Evolutionary conservation across 169 alveolate species (phyloP).

Genomic region (Nephromyces sp.): DNA sequence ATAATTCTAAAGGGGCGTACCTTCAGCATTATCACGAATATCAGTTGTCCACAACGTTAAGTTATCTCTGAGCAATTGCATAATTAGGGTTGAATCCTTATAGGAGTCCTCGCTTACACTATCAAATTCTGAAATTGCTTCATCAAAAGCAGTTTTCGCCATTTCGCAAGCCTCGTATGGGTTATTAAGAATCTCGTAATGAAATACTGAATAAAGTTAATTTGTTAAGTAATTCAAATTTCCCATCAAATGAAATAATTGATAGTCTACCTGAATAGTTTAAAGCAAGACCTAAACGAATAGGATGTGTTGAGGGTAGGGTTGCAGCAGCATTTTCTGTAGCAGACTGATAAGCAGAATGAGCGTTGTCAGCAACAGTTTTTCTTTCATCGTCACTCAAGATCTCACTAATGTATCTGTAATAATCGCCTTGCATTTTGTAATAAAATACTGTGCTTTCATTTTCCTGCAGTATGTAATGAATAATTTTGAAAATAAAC

Average conservation of each 20-base stretch:
- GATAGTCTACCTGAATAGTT: conserved; percentile 73
- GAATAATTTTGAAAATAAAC: background rate
- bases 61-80: conserved; percentile 86
- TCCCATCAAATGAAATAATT: background rate
- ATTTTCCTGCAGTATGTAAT: conserved; percentile 9
- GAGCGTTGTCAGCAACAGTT: conserved; percentile 90
- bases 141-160: conserved; percentile 92
- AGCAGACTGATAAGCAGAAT: conserved; percentile 92
- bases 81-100: conserved; percentile 82
- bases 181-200: conserved; percentile 92
- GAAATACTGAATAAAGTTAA: conserved; percentile 65
- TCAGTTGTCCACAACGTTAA: conserved; percentile 86
- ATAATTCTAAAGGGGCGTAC: no score
- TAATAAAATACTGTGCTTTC: conserved; percentile 92
- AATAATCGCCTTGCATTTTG: conserved; percentile 99
- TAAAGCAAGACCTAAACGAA: conserved; percentile 92
- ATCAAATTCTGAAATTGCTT: conserved; percentile 88
- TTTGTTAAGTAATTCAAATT: background rate
- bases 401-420: conserved; percentile 90
- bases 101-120: conserved; percentile 84
- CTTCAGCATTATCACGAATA: conserved; percentile 35
- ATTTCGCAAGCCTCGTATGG: conserved; percentile 97
- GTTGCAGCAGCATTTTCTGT: conserved; percentile 84
- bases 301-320: conserved; percentile 91
- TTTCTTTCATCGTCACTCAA: conserved; percentile 84